Conservation (phyloP, 2,329 filamentous ascomycete genomes). For the Penicillium sp. region DNA sequence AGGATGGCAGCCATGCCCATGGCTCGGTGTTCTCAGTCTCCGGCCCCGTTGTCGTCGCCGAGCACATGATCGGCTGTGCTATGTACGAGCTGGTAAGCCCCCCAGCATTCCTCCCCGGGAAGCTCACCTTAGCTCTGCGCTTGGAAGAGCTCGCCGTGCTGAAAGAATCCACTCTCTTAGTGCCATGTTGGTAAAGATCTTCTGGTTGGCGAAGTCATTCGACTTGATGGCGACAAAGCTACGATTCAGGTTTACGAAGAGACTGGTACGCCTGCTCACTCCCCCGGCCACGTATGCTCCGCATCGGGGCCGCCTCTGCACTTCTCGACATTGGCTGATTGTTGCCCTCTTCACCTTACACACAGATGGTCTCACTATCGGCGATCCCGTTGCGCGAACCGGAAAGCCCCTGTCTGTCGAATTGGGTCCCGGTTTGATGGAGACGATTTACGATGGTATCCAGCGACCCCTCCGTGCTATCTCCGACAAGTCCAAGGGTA, state of each 20-base stretch:
- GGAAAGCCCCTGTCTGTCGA: conserved; percentile 97
- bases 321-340: conserved; percentile 17
- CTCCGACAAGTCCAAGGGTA: conserved; percentile 73
- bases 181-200: conserved; percentile 90
- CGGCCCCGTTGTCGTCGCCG: conserved; percentile 90
- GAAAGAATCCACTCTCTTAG: conserved; percentile 46
- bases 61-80: conserved; percentile 98
- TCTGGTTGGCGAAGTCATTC: conserved; percentile 96
- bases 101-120: conserved; percentile 2
- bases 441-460: conserved; percentile 99
- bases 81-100: conserved; percentile 93
- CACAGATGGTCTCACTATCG: conserved; percentile 84
- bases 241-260: conserved; percentile 99
- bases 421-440: conserved; percentile 93
- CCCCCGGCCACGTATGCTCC: conserved; percentile 9
- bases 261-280: conserved; percentile 64
- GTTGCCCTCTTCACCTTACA: background rate
- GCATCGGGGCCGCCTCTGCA: background rate
- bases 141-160: conserved; percentile 5
- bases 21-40: conserved; percentile 73
- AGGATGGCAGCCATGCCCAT: conserved; percentile 54
- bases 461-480: conserved; percentile 92
- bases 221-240: conserved; percentile 92
- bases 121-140: conserved; percentile 9
- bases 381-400: conserved; percentile 86